Conservation (phyloP, 2,329 filamentous ascomycete genomes). For the Alternaria atra region DNA sequence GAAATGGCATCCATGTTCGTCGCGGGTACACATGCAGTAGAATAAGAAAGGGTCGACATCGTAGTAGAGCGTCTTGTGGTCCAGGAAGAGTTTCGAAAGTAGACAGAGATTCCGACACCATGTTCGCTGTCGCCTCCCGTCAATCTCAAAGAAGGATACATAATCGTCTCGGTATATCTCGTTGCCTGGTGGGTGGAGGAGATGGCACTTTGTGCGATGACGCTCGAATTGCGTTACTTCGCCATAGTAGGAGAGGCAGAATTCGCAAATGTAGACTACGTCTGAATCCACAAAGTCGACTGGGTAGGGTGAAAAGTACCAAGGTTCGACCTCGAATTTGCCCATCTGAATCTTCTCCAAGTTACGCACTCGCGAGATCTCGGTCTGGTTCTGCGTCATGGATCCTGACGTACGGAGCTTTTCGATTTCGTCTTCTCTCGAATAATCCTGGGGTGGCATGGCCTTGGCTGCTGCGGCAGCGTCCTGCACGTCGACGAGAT, state of each 20-base stretch:
- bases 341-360: constrained; percentile 95
- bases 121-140: constrained; percentile 89
- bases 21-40: constrained; percentile 93
- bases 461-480: constrained; percentile 63
- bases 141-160: constrained; percentile 96
- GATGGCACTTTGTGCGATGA: constrained; percentile 87
- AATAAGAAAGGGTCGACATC: constrained; percentile 99
- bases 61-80: constrained; percentile 98
- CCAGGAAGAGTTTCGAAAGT: constrained; percentile 93
- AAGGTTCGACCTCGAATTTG: constrained; percentile 88
- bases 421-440: constrained; percentile 91
- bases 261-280: constrained; percentile 95
- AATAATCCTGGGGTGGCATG: constrained; percentile 65
- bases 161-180: constrained; percentile 97
- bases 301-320: constrained; percentile 99
- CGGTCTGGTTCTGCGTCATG: constrained; percentile 98
- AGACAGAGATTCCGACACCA: constrained; percentile 97
- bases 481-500: constrained; percentile 62
- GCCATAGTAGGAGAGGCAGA: constrained; percentile 91
- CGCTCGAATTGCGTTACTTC: constrained; percentile 82
- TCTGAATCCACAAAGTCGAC: constrained; percentile 88
- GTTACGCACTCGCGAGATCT: constrained; percentile 95
- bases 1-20: constrained; percentile 89
- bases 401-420: constrained; percentile 93
- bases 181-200: constrained; percentile 94